Base-by-base conservation (phyloP, 2,329 filamentous ascomycete genomes). In the Talaromyces sp. region DNA sequence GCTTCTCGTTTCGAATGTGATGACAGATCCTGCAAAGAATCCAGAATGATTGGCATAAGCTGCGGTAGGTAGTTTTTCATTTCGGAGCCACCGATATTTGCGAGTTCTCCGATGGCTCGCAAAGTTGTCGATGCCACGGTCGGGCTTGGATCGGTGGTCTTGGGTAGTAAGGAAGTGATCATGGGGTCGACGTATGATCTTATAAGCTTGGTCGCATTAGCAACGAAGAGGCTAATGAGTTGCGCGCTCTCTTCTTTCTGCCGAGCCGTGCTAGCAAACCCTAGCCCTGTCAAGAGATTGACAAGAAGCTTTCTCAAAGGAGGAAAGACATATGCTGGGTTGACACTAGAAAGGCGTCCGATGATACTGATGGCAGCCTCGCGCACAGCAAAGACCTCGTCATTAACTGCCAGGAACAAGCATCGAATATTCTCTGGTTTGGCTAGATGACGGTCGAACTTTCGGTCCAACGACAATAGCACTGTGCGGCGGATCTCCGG, bases 171-270 rank as follows among this genome's bases (percentile, higher is more conserved):
- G 1, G 97, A 93, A 13, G 90, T 90, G 63, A 98, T 91, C 86
- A 99, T 98, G 1, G 95, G 93, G 73, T 97, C 93, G 54, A 99
- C 95, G 72, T 98, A 98, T 2, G 95, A 94, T 76, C 94, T 94
- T 75, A 99, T 96, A 13, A 99, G 85, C 63, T 90, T 90, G 67
- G 96, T 94, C 0, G 95, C 94, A 73, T 97, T 96, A 68, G 93
- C 90, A 7, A 98, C 94, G 45, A 99, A 87, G 65, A 98, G 86
- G 71, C 93, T 96, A 68, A 99, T 89, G 2, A 99, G 83, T 74
- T 93, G 93, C 10, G 95, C 93, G 72, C 93, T 97, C 77, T 99
- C 95, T 78, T 98, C 94, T 78, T 98, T 98, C 78, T 94, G 96
- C 56, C 92, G 88, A 7, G 94, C 86, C 61, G 94, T 95, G 75